Base-by-base conservation (phyloP, 2,329 filamentous ascomycete species). In the Juglanconis sp. region DNA sequence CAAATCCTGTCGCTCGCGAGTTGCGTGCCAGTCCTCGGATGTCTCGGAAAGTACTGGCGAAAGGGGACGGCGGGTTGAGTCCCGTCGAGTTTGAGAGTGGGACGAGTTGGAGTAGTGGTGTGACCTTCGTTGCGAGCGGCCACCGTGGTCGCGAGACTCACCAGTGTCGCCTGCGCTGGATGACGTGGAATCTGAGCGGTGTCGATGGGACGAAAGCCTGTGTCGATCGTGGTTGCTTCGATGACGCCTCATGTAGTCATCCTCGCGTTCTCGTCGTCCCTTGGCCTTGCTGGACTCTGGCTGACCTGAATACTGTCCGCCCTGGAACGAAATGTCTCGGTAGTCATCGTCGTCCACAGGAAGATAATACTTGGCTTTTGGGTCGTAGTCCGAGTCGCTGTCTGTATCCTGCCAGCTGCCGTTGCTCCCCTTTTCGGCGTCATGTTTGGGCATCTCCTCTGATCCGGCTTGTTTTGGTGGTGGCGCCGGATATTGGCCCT, bases 371-470 rank as follows among this genome's bases (percentile, higher is more conserved):
- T 60, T 62, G 36, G 59, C 57, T 32, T 55, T 62, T 3, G 60
- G 60, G 15, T 62, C 57, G 32, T 62, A 62, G 53, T 60, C 60
- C 48, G 60, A 53, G 17, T 56, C 60, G n/a, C 53, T 57, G 44
- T 30, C 57, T 8, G 24, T 47, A 1, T 48, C 38, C 24, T 30
- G 3, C 24, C 51, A n/a, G 51, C 32, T n/a, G 40, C 40, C 42
- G 47, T 62, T 24, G 30, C 30, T 17, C 42, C 4, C 35, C 52
- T 30, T n/a, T 47, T 50, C 31, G 35, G 38, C 52, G 24, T 49
- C 48, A 8, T 56, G 48, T 10, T 32, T 60, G 7, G 15, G 8
- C 53, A 7, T 24, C n/a, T 4, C 32, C 10, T 32, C 7, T 30
- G 10, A 17, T 13, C 42, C 46, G 32, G 34, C 47, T 2, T 54